Percentiles rank a stretch among this genome's conserved stretches.
Evolutionary conservation across 2,329 filamentous ascomycete species (phyloP).

Genomic region (Phialemoniopsis sp.): DNA sequence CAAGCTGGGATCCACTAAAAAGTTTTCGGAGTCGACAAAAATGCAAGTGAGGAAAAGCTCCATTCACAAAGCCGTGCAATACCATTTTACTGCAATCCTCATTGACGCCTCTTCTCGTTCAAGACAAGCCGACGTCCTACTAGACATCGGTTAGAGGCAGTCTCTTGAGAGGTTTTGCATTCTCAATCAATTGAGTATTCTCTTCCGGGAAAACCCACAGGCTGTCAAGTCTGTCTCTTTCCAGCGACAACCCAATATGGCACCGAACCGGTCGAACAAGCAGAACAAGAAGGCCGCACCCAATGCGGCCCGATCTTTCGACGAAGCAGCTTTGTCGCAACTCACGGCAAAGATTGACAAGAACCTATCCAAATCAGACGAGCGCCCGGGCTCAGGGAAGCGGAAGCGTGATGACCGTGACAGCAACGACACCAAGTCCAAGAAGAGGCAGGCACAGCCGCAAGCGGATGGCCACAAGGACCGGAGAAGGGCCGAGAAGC

Average conservation of each 20-base stretch:
- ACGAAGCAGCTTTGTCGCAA: slow-evolving; percentile 45
- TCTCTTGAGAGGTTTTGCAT: not conserved
- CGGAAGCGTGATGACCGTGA: slow-evolving; percentile 24
- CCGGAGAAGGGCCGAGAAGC: slow-evolving; percentile 6
- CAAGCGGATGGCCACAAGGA: slow-evolving; percentile 19
- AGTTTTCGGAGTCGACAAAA: slow-evolving; percentile 4
- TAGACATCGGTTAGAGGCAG: no score
- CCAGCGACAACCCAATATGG: no score
- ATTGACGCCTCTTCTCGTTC: no score
- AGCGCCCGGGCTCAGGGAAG: slow-evolving; percentile 22
- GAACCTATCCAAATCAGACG: slow-evolving; percentile 35
- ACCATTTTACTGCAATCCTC: no score
- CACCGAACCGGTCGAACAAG: slow-evolving; percentile 20
- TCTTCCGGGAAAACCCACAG: no score
- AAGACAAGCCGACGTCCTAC: no score
- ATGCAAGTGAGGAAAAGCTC: not conserved
- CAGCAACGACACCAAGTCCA: slow-evolving; percentile 20
- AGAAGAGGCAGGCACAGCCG: slow-evolving; percentile 20
- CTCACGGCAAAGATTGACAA: slow-evolving; percentile 55
- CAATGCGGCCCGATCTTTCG: slow-evolving; percentile 28
- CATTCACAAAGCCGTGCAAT: no score
- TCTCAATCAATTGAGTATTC: no score
- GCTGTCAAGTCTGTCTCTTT: no score
- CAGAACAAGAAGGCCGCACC: slow-evolving; percentile 27
- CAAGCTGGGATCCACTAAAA: slow-evolving; percentile 7